These are phyloP conservation scores for Sporisorium exsertum DNA, from an alignment of 1,284 basidiomycete species.

Conservation along the genomic window DNA sequence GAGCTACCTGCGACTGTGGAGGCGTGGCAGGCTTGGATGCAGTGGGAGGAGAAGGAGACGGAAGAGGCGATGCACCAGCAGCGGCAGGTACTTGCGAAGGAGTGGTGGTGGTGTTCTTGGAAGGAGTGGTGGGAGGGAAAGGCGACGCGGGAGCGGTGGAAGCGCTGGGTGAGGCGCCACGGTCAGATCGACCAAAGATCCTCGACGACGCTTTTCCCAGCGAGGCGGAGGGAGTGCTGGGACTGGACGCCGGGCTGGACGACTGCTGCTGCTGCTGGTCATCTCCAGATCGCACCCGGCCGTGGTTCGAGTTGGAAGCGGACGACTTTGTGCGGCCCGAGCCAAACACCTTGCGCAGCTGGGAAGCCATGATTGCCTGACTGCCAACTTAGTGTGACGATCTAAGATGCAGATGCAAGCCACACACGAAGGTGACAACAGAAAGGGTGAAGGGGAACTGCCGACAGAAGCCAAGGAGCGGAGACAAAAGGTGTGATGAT, in stretches of 20 bases:
- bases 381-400: no score
- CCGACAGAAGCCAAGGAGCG: background rate
- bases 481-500: constrained; percentile 15
- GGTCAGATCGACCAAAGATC: constrained; percentile 39
- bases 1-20: constrained; percentile 6
- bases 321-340: constrained; percentile 50
- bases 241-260: constrained; percentile 22
- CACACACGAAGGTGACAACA: background rate
- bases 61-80: constrained; percentile 6
- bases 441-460: background rate
- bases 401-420: background rate
- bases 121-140: constrained; percentile 33
- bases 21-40: constrained; percentile 12
- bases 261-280: constrained; percentile 24
- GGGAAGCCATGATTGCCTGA: constrained; percentile 40
- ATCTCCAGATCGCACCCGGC: constrained; percentile 32
- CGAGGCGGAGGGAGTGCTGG: constrained; percentile 37
- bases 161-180: constrained; percentile 34
- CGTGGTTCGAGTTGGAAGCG: constrained; percentile 31
- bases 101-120: constrained; percentile 30
- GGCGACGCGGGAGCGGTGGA: constrained; percentile 25
- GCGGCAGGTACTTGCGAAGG: constrained; percentile 7
- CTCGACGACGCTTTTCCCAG: constrained; percentile 35
- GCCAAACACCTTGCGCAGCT: constrained; percentile 54
- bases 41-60: constrained; percentile 14